Percentiles rank a stretch among this genome's conserved stretches.
These are phyloP conservation scores for Saturnispora sekii DNA, from an alignment of 805 yeast species.

Conservation along the genomic window DNA sequence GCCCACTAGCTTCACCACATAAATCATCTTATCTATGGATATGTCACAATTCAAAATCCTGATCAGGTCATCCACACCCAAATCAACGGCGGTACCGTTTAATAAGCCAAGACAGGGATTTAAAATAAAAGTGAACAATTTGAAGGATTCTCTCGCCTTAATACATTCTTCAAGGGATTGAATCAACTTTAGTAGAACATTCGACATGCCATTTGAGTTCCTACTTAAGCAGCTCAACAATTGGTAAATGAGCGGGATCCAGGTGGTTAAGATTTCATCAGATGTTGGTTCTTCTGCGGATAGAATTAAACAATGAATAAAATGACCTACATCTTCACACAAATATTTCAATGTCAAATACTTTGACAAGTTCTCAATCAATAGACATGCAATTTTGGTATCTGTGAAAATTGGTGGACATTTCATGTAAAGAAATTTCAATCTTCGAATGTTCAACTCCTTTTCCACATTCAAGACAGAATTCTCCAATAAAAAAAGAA, in stretches of 20 bases:
- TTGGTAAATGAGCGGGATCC: conserved; percentile 18
- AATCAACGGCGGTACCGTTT: not conserved
- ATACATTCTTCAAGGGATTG: not conserved
- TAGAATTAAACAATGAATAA: conserved; percentile 19
- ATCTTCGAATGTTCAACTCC: conserved; percentile 24
- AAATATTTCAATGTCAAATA: conserved; percentile 16
- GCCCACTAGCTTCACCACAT: not conserved
- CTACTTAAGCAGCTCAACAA: not conserved
- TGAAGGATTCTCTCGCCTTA: not conserved
- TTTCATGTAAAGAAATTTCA: conserved; percentile 29
- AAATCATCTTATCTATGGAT: not conserved
- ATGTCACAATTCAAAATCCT: not conserved
- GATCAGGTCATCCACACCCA: not conserved
- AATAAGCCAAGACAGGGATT: conserved; percentile 1
- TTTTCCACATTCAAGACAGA: conserved; percentile 20
- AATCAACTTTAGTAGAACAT: not conserved
- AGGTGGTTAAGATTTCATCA: conserved; percentile 7
- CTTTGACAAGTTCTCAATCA: conserved; percentile 6
- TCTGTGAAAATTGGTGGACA: conserved; percentile 16
- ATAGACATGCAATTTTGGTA: conserved; percentile 13
- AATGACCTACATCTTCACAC: conserved; percentile 20
- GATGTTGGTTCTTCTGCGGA: conserved; percentile 3
- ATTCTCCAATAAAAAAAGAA: conserved; percentile 20
- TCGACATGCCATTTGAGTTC: not conserved
- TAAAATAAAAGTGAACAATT: not conserved